These are phyloP conservation scores for Picea abies DNA, from an alignment of 83 land plant genomes.

Conservation along the genomic window DNA sequence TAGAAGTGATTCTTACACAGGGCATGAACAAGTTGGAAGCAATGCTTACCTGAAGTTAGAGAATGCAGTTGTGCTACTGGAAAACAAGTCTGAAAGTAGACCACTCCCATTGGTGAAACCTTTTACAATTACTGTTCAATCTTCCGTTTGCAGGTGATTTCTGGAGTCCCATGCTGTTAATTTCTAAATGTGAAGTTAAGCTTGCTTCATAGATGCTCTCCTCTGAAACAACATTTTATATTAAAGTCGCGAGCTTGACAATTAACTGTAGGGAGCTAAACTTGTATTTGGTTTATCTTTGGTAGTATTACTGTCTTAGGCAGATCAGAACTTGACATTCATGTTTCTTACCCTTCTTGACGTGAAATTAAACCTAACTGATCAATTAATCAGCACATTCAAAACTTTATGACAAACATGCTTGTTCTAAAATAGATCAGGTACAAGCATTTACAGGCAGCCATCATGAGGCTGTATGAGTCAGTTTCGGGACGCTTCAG, in stretches of 20 bases:
- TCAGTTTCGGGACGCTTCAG: no score
- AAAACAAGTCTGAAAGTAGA: neutral
- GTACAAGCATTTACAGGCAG: neutral
- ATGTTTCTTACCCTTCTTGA: neutral
- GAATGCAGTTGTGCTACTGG: neutral
- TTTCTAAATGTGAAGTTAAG: neutral
- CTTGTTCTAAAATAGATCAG: neutral
- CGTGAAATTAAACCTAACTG: neutral
- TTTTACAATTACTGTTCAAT: neutral
- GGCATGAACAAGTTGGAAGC: slow-evolving; percentile 10
- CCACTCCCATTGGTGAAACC: slow-evolving; percentile 9
- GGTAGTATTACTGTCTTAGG: neutral
- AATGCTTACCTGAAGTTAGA: slow-evolving; percentile 9
- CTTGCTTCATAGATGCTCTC: neutral
- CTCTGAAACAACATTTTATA: neutral
- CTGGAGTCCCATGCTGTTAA: neutral
- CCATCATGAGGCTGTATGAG: no score
- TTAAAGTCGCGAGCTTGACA: neutral
- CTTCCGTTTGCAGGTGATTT: slow-evolving; percentile 8
- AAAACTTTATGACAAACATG: neutral
- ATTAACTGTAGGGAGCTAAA: neutral
- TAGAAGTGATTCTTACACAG: neutral
- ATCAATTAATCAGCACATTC: neutral
- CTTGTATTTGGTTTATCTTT: neutral
- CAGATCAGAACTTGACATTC: neutral